These are phyloP conservation scores for Apiosordaria backusii DNA, from an alignment of 495 filamentous ascomycete genomes.

Conservation along the genomic window DNA sequence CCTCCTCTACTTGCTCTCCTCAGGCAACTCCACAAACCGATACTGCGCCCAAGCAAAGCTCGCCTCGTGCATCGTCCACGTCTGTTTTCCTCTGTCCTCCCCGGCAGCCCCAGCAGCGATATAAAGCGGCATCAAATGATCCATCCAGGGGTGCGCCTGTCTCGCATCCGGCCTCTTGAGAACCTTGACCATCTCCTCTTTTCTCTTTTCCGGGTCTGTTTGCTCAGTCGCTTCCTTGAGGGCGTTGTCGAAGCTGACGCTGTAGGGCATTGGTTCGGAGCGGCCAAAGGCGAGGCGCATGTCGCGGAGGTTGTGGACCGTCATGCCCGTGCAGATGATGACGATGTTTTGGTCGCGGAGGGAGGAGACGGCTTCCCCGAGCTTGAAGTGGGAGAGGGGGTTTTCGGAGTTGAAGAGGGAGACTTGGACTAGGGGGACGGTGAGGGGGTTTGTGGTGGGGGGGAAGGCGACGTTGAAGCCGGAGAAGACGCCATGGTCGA, in stretches of 20 bases:
- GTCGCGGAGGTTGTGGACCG: constrained; percentile 80
- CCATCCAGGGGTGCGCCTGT: constrained; percentile 72
- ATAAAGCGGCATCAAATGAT: constrained; percentile 77
- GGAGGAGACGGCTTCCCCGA: constrained; percentile 63
- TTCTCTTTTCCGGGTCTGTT: constrained; percentile 47
- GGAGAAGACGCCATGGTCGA: constrained; percentile 81
- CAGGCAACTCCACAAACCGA: constrained; percentile 61
- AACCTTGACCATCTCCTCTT: constrained; percentile 57
- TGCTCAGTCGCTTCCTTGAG: constrained; percentile 65
- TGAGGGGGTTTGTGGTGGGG: constrained; percentile 68
- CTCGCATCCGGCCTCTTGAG: constrained; percentile 63
- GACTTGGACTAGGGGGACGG: constrained; percentile 77
- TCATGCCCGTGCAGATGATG: constrained; percentile 80
- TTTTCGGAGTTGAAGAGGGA: constrained; percentile 70
- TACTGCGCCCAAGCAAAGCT: constrained; percentile 73
- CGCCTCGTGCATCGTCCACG: constrained; percentile 64
- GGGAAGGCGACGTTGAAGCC: constrained; percentile 70
- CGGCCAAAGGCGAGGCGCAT: constrained; percentile 45
- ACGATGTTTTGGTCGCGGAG: constrained; percentile 71
- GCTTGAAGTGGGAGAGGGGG: constrained; percentile 62
- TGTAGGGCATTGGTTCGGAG: constrained; percentile 58
- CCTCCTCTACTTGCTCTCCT: constrained; percentile 13
- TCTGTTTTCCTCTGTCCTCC: constrained; percentile 56
- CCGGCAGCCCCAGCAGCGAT: constrained; percentile 69
- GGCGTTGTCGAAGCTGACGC: constrained; percentile 72